Percentiles rank a stretch among this genome's conserved stretches.
Evolutionary conservation across 2,329 filamentous ascomycete species (phyloP).

Genomic region (Ophiostoma novo-ulmi): DNA sequence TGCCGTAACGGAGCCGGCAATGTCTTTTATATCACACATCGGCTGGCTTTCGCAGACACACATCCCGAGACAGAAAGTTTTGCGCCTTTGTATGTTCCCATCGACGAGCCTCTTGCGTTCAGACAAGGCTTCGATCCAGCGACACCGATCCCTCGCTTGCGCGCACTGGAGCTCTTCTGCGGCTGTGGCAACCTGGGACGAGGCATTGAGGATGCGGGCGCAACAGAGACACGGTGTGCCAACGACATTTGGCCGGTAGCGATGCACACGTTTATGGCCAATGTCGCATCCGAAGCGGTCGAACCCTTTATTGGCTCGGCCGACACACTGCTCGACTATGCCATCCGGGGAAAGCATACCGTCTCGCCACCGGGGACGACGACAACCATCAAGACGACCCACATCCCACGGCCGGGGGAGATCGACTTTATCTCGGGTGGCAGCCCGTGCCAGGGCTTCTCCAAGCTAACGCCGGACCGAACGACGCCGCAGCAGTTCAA

Average conservation of each 20-base stretch:
- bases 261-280: slow-evolving; percentile 69
- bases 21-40: slow-evolving; percentile 56
- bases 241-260: slow-evolving; percentile 62
- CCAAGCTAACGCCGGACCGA: slow-evolving; percentile 54
- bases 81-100: neutral
- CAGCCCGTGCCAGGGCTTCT: slow-evolving; percentile 75
- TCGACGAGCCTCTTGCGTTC: slow-evolving; percentile 32
- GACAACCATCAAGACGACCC: neutral
- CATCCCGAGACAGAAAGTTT: neutral
- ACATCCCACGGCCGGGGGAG: slow-evolving; percentile 55
- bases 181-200: slow-evolving; percentile 73
- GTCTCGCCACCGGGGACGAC: slow-evolving; percentile 35
- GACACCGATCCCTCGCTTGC: slow-evolving; percentile 39
- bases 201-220: slow-evolving; percentile 67
- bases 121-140: slow-evolving; percentile 53
- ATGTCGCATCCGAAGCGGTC: slow-evolving; percentile 42
- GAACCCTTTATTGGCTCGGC: slow-evolving; percentile 65
- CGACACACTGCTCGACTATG: slow-evolving; percentile 57
- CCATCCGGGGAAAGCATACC: slow-evolving; percentile 37
- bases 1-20: slow-evolving; percentile 60
- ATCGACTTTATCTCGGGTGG: slow-evolving; percentile 68
- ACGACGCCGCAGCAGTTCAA: slow-evolving; percentile 52
- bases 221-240: slow-evolving; percentile 58
- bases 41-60: neutral
- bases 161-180: slow-evolving; percentile 68